These are phyloP conservation scores for Trichoderma sp. DNA, from an alignment of 2,329 filamentous ascomycete species.

Conservation along the genomic window DNA sequence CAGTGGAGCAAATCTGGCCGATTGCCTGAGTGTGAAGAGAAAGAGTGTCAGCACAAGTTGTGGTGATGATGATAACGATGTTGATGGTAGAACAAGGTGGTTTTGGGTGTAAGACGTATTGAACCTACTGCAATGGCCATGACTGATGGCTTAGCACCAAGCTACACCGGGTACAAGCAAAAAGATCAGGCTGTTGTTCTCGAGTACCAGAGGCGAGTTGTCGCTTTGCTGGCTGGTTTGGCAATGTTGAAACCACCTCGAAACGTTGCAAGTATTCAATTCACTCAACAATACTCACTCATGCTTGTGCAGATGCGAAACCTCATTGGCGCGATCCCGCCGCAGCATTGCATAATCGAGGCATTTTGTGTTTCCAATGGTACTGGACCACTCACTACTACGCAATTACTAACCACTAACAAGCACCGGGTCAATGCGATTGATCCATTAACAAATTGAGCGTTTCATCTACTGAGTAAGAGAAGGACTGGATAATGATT, in stretches of 20 bases:
- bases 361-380: neutral
- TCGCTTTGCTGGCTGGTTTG: neutral
- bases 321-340: conserved; percentile 8
- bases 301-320: neutral
- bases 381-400: neutral
- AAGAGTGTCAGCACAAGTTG: neutral
- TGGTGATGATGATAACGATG: neutral
- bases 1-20: conserved; percentile 86
- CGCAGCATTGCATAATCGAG: conserved; percentile 13
- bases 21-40: conserved; percentile 57
- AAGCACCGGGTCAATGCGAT: neutral
- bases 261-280: neutral
- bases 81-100: neutral
- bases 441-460: neutral
- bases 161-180: neutral
- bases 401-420: neutral
- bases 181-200: neutral
- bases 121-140: neutral
- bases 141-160: neutral
- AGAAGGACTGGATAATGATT: neutral
- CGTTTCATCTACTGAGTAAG: neutral
- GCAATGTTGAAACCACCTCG: neutral
- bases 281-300: neutral
- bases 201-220: neutral
- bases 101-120: neutral